A percentile compares a stretch with the other conserved stretches of the same genome.
These are phyloP conservation scores for Umbilicus rupestris DNA, from an alignment of 164 flowering plant species.

Conservation along the genomic window DNA sequence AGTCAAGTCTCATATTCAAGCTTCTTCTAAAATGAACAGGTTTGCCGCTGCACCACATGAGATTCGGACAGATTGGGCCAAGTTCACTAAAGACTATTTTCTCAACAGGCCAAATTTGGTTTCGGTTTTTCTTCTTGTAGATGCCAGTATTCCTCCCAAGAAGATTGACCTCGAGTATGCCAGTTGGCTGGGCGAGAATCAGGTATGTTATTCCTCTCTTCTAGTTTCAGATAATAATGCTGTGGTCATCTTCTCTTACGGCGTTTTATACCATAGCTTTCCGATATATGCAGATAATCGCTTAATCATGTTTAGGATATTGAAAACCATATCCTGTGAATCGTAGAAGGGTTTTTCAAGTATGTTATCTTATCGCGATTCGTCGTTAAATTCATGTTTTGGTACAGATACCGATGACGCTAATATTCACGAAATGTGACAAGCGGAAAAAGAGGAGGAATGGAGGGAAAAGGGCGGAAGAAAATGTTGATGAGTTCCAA, in stretches of 20 bases:
- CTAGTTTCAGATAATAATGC: neutral
- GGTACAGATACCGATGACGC: slow-evolving; percentile 86
- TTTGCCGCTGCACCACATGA: slow-evolving; percentile 82
- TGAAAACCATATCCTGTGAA: neutral
- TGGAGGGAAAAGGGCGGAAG: slow-evolving; percentile 86
- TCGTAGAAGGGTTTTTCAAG: neutral
- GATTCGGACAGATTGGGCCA: slow-evolving; percentile 64
- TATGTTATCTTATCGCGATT: neutral
- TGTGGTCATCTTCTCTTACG: neutral
- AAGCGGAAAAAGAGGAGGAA: slow-evolving; percentile 80
- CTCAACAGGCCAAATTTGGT: slow-evolving; percentile 69
- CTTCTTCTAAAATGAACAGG: slow-evolving; percentile 26
- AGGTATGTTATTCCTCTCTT: slow-evolving; percentile 31
- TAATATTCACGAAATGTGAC: slow-evolving; percentile 95
- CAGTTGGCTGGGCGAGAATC: slow-evolving; percentile 87
- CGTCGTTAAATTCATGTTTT: neutral
- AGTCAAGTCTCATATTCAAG: neutral
- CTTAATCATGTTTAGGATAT: neutral
- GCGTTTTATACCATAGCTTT: neutral
- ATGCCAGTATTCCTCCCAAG: slow-evolving; percentile 92
- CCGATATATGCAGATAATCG: neutral
- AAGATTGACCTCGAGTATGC: slow-evolving; percentile 91
- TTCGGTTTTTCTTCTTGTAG: slow-evolving; percentile 82
- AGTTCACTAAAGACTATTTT: slow-evolving; percentile 59
- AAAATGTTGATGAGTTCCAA: slow-evolving; percentile 71